These are phyloP conservation scores for Blastocystis sp. DNA, from an alignment of 352 stramenopile genomes.

Conservation along the genomic window DNA sequence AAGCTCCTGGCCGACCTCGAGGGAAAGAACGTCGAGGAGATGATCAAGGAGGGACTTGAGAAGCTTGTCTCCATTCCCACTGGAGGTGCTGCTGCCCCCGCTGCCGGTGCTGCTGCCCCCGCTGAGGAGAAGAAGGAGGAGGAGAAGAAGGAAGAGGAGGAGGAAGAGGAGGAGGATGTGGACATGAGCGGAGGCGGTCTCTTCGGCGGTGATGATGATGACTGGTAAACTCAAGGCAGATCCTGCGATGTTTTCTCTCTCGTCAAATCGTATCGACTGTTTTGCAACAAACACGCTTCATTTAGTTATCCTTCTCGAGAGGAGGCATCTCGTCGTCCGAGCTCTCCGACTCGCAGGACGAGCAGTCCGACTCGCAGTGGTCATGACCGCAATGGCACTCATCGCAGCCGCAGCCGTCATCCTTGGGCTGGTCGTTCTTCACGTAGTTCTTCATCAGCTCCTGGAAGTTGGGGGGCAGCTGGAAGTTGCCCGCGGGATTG, in stretches of 20 bases:
- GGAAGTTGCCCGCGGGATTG: neutral
- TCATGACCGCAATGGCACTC: conserved; percentile 6
- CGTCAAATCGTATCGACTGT: conserved; percentile 43
- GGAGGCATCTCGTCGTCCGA: conserved; percentile 52
- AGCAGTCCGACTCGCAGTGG: neutral
- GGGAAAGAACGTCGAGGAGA: too few relatives aligned
- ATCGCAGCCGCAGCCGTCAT: conserved; percentile 4
- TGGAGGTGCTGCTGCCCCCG: conserved; percentile 2
- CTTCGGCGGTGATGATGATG: conserved; percentile 72
- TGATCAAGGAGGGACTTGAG: conserved; percentile 70
- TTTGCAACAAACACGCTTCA: conserved; percentile 40
- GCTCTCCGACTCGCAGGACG: neutral
- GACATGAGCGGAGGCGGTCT: conserved; percentile 73
- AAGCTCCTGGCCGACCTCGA: too few relatives aligned
- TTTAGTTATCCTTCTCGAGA: conserved; percentile 59
- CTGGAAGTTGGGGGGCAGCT: conserved; percentile 34
- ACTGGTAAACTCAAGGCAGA: conserved; percentile 71
- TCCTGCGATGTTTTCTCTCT: conserved; percentile 33
- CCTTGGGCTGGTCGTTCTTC: neutral
- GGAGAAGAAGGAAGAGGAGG: conserved; percentile 73
- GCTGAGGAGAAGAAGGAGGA: conserved; percentile 68
- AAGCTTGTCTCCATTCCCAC: conserved; percentile 72
- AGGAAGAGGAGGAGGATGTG: conserved; percentile 74
- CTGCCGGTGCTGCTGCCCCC: conserved; percentile 69
- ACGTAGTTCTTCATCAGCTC: conserved; percentile 54